Conservation (phyloP, 805 yeast genomes). For the Cyberlindnera euphorbiiphila region DNA sequence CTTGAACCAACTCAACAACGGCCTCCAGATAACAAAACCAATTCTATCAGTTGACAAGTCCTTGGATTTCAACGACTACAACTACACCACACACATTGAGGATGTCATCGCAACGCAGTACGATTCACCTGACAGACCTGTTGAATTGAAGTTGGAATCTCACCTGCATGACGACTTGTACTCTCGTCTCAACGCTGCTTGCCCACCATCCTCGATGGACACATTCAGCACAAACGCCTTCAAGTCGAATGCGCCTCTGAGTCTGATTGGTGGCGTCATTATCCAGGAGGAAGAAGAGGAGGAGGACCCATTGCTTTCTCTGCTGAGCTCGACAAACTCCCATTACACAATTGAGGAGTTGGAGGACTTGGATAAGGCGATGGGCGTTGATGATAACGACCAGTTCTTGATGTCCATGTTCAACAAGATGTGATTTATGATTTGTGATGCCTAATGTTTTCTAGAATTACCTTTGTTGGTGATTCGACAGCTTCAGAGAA, state of each 20-base stretch:
- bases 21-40: slow-evolving; percentile 5
- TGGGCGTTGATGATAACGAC: slow-evolving; percentile 28
- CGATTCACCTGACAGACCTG: slow-evolving; percentile 1
- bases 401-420: slow-evolving; percentile 26
- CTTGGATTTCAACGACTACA: slow-evolving; percentile 6
- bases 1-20: slow-evolving; percentile 14
- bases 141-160: slow-evolving; percentile 6
- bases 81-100: neutral
- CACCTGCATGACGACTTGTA: slow-evolving; percentile 2
- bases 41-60: neutral
- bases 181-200: slow-evolving; percentile 2
- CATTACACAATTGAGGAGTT: slow-evolving; percentile 25
- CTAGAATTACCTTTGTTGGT: too few species aligned
- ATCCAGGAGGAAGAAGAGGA: slow-evolving; percentile 10
- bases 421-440: slow-evolving; percentile 16
- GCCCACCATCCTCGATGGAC: too few species aligned
- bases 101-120: slow-evolving; percentile 1
- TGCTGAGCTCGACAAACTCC: slow-evolving; percentile 20
- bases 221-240: slow-evolving; percentile 3
- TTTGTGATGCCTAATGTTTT: too few species aligned
- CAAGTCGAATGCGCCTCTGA: slow-evolving; percentile 4
- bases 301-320: slow-evolving; percentile 23
- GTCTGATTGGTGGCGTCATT: slow-evolving; percentile 3
- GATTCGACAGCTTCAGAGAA: too few species aligned
- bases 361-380: slow-evolving; percentile 28